Base-by-base conservation (phyloP, 192 early-diverging fungal genomes). In the Podila epicladia region DNA sequence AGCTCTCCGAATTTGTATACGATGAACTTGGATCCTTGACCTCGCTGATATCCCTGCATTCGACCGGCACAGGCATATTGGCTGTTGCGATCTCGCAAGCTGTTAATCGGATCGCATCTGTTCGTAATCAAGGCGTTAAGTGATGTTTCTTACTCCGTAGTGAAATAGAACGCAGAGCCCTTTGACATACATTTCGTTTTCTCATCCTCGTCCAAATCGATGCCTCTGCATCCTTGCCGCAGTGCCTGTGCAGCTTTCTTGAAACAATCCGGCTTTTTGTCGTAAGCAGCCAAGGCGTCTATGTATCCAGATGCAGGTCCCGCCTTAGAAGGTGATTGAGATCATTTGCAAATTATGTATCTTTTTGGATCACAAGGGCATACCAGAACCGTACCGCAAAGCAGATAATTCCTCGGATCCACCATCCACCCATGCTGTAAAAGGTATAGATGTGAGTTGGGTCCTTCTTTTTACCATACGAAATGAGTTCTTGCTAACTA, bases 81-180 rank as follows among this genome's bases (percentile, higher is more conserved):
- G 83, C 74, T 19, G 72, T 85, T 19, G 83, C 71, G 17, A 85
- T 77, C 55, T 85, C 78, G 31, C 83, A 85, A 20, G 49, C 49
- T 9, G 83, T 77, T 64, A 85, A 35, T 15, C 67, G 69, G 20
- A 85, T 69, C 3, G 83, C 83, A 48, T 76, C 83, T 84, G 31
- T 57, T 22, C 15, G 48, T 22, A 35, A 22, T 7, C n/a, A 50
- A 26, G 50, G 9, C 17, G 17, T 32, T 26, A 41, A n/a, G 9
- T 20, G 26, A n/a, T 28, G 9, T 20, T 6, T 41, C 5, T 8
- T 3, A 58, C 33, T 19, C 32, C 5, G 5, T 38, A 8, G 8
- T 58, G 11, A 8, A 35, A 45, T 12, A 45, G 41, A 17, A 3
- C 6, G 31, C 1, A 22, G 62, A 5, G 7, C 9, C 35, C 35